Conservation (phyloP, 2,329 filamentous ascomycete species). For the Sarocladiaceae sp. region DNA sequence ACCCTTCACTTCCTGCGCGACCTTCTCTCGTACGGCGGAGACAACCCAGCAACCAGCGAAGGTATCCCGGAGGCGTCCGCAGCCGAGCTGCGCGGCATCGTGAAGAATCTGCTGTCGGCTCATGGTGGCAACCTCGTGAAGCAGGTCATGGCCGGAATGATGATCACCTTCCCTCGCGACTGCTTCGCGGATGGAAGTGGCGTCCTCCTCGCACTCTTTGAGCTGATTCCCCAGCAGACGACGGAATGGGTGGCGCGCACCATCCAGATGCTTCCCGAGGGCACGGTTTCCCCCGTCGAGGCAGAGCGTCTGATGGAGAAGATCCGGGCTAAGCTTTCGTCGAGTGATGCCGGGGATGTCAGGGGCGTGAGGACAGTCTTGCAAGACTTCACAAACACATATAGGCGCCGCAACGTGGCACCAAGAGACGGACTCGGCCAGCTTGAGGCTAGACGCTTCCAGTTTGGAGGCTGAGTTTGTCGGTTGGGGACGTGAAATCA, state of each 20-base stretch:
- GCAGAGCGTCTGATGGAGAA: constrained; percentile 73
- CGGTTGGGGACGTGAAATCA: too few relatives aligned
- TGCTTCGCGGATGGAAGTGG: constrained; percentile 93
- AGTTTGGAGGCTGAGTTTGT: constrained; percentile 59
- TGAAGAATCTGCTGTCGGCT: constrained; percentile 63
- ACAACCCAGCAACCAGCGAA: constrained; percentile 61
- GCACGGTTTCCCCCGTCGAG: constrained; percentile 74
- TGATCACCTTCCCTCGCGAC: constrained; percentile 96
- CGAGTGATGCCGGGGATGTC: constrained; percentile 52
- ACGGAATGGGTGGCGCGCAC: constrained; percentile 78
- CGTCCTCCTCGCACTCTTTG: constrained; percentile 83
- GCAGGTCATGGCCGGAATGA: constrained; percentile 92
- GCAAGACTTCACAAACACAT: constrained; percentile 95
- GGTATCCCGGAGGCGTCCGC: constrained; percentile 52
- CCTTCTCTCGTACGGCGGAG: constrained; percentile 78
- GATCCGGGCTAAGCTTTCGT: constrained; percentile 70
- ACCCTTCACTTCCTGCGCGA: constrained; percentile 91
- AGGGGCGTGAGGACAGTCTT: constrained; percentile 77
- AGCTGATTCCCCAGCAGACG: constrained; percentile 74
- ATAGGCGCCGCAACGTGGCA: constrained; percentile 90
- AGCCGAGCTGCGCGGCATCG: constrained; percentile 62
- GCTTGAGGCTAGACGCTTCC: constrained; percentile 80
- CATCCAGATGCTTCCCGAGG: constrained; percentile 73
- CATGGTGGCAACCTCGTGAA: constrained; percentile 78
- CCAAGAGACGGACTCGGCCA: constrained; percentile 84